These are phyloP conservation scores for Ensete ventricosum DNA, from an alignment of 176 grass and related monocot species.

Conservation along the genomic window DNA sequence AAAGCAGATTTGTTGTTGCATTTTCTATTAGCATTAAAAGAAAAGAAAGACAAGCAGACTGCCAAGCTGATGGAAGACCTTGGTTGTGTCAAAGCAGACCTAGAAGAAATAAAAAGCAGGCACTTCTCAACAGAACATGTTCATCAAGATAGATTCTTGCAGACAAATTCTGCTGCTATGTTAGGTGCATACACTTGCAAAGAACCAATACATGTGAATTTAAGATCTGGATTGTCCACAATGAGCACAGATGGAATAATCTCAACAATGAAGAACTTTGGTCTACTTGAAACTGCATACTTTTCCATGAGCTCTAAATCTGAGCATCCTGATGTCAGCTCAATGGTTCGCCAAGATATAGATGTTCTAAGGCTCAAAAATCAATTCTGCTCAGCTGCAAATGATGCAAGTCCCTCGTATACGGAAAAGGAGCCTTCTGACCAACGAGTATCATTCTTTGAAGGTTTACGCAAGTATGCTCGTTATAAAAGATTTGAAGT, in stretches of 20 bases:
- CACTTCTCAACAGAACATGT: slow-evolving; percentile 31
- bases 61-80: slow-evolving; percentile 55
- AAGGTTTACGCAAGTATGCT: slow-evolving; percentile 89
- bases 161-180: slow-evolving; percentile 27
- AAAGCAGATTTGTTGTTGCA: slow-evolving; percentile 50
- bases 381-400: slow-evolving; percentile 27
- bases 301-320: slow-evolving; percentile 78
- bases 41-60: slow-evolving; percentile 64
- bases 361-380: slow-evolving; percentile 55
- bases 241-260: slow-evolving; percentile 48
- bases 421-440: slow-evolving; percentile 25
- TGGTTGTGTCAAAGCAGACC: slow-evolving; percentile 51
- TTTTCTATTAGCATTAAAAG: slow-evolving; percentile 65
- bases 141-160: slow-evolving; percentile 14
- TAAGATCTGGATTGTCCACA: slow-evolving; percentile 31
- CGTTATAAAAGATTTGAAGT: slow-evolving; percentile 70
- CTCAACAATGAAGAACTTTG: slow-evolving; percentile 57
- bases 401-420: slow-evolving; percentile 24
- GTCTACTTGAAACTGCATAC: slow-evolving; percentile 74
- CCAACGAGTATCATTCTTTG: slow-evolving; percentile 66
- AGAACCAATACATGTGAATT: slow-evolving; percentile 25
- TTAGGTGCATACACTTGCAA: slow-evolving; percentile 14
- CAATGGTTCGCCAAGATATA: slow-evolving; percentile 43
- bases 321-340: slow-evolving; percentile 29
- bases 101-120: slow-evolving; percentile 60